Base-by-base conservation (phyloP, 108 stramenopile genomes). In the Fragilariopsis cylindrus region DNA sequence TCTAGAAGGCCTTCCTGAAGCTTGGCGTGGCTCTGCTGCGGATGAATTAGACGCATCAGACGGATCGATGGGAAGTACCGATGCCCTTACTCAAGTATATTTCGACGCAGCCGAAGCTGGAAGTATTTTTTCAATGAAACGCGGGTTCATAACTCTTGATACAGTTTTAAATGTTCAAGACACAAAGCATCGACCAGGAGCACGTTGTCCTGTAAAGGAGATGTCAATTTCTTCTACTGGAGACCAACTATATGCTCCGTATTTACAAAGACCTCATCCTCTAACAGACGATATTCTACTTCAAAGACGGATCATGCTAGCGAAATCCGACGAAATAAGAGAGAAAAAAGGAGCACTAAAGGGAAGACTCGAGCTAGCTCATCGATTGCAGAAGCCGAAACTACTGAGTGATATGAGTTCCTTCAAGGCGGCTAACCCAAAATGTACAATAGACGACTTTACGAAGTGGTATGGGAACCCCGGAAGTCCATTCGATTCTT, bases 391-490 rank as follows among this genome's bases (percentile, higher is more conserved):
- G 68, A 81, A 73, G 57, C 87, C 95, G 9, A 93, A 96, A 74
- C 82, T 96, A 5, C 57, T 90, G 1, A 91, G 88, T 49, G 95
- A 96, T 50, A 96, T 96, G 95, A 66, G 79, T n/a, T 78, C 92
- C 7, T 96, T 93, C 74, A 96, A 96, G 71, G 92, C 95, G 6
- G 92, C 95, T 4, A 96, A 96, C 63, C 90, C 84, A 13, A 84
- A 82, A 19, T 78, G 82, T 16, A 62, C 78, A 7, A 85, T 96
- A 66, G 85, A 92, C 60, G 95, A 96, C 53, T 96, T 96, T 71
- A 78, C 87, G 4, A 76, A 69, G 16, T 96, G 95, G 95, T 96
- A 96, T 42, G 95, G 92, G 1, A 88, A 91, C 70, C 91, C 92
- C 3, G 87, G 75, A 57, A 85, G 87, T 75, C 91, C 94, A 0